These are phyloP conservation scores for Polygonum aviculare DNA, from an alignment of 148 eudicot species.

Conservation along the genomic window DNA sequence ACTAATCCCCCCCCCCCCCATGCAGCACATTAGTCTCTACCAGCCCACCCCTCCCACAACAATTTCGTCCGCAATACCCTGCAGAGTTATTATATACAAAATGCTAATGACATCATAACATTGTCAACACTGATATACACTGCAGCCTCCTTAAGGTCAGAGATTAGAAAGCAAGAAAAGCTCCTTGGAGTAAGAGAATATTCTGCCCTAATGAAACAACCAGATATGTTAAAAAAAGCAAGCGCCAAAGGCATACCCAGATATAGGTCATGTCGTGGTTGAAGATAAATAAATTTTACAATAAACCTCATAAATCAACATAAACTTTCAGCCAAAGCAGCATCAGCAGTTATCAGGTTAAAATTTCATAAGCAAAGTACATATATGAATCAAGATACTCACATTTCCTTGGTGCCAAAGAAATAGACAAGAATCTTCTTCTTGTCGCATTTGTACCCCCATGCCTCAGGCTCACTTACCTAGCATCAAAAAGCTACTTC, in stretches of 20 bases:
- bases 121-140: neutral
- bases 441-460: conserved; percentile 66
- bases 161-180: neutral
- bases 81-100: neutral
- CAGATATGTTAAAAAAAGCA: neutral
- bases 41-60: neutral
- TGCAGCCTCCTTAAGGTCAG: neutral
- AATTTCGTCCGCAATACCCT: neutral
- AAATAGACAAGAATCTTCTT: conserved; percentile 85
- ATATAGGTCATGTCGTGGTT: neutral
- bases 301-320: neutral
- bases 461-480: conserved; percentile 92
- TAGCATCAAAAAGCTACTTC: conserved; percentile 22
- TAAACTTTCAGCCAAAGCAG: neutral
- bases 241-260: neutral
- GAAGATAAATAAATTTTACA: neutral
- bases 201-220: neutral
- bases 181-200: neutral
- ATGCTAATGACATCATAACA: neutral
- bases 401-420: conserved; percentile 92
- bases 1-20: neutral
- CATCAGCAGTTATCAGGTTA: neutral
- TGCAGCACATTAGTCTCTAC: neutral
- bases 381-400: conserved; percentile 27
- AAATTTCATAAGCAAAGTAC: neutral